phyloP scores from a whole-genome alignment of 208 protist species.

The Leishmania braziliensis region DNA sequence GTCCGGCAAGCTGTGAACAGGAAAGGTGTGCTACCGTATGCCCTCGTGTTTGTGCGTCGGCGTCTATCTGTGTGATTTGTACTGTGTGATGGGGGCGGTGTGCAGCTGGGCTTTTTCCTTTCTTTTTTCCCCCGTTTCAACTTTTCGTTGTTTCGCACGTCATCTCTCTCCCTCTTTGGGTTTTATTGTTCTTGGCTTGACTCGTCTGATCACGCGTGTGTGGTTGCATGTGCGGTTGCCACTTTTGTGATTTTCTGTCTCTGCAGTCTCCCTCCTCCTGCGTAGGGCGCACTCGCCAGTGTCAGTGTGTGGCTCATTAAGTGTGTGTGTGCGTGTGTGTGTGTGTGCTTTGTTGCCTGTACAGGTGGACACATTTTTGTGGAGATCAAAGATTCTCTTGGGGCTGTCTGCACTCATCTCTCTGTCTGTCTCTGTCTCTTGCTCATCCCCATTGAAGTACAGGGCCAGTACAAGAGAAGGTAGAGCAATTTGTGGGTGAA shows the following conservation, averaged over 20 bases:
- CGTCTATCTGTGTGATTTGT: not conserved
- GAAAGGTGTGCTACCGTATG: not conserved
- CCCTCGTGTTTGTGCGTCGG: constrained; percentile 1
- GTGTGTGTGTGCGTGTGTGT: not conserved
- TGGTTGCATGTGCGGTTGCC: not conserved
- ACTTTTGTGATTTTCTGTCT: not conserved
- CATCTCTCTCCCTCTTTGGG: not conserved
- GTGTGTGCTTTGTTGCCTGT: not conserved
- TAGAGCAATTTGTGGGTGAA: not conserved
- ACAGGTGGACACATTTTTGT: not conserved
- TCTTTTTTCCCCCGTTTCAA: not conserved
- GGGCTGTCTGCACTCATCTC: not conserved
- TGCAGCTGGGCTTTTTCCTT: not conserved
- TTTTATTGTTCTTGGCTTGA: not conserved
- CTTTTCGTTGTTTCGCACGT: not conserved
- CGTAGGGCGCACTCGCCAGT: not conserved
- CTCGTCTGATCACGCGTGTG: not conserved
- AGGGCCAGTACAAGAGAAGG: not conserved
- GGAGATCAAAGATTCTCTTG: not conserved
- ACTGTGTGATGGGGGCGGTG: not conserved
- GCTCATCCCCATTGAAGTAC: not conserved
- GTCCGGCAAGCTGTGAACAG: constrained; percentile 19
- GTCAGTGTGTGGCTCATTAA: not conserved
- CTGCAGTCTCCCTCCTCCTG: not conserved
- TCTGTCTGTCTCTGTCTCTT: not conserved